These are phyloP conservation scores for Metarhizium album DNA, from an alignment of 2,329 filamentous ascomycete genomes.

Conservation along the genomic window DNA sequence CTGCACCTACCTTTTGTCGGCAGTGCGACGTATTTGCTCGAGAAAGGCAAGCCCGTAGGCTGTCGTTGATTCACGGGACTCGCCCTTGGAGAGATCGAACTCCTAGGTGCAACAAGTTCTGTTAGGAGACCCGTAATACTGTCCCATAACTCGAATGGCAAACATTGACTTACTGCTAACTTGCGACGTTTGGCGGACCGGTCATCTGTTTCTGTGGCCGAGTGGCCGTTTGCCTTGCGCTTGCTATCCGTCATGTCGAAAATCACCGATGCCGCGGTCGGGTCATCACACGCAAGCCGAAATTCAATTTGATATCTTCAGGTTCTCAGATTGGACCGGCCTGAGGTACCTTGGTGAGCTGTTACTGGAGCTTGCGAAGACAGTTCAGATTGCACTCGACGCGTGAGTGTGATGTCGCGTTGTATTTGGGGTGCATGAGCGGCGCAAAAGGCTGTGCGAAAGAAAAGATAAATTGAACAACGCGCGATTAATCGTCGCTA, in stretches of 20 bases:
- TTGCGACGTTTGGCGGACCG: slow-evolving; percentile 46
- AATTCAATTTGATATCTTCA: slow-evolving; percentile 9
- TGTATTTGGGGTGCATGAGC: slow-evolving; percentile 2
- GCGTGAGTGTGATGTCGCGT: slow-evolving; percentile 12
- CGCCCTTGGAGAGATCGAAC: slow-evolving; percentile 42
- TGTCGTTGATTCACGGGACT: slow-evolving; percentile 58
- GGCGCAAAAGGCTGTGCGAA: slow-evolving; percentile 2
- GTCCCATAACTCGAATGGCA: background rate
- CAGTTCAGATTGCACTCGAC: slow-evolving; percentile 9
- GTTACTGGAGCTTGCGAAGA: background rate
- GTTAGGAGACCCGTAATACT: background rate
- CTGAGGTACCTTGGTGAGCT: background rate
- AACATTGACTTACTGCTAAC: slow-evolving; percentile 31
- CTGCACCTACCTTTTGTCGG: slow-evolving; percentile 67
- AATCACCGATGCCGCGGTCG: slow-evolving; percentile 13
- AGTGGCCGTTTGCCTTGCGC: slow-evolving; percentile 41
- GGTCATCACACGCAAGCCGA: slow-evolving; percentile 17
- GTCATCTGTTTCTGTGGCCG: slow-evolving; percentile 36
- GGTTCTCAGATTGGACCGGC: background rate
- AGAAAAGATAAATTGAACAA: background rate
- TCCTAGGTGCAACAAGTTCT: slow-evolving; percentile 14
- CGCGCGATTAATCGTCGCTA: background rate
- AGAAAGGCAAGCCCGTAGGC: slow-evolving; percentile 63
- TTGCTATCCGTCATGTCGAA: slow-evolving; percentile 41
- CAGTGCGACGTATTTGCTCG: slow-evolving; percentile 62